Evolutionary conservation across 331 rosid species (phyloP), one percentile per base, ranked within the genome.

Genomic region (Malus hybrid): DNA sequence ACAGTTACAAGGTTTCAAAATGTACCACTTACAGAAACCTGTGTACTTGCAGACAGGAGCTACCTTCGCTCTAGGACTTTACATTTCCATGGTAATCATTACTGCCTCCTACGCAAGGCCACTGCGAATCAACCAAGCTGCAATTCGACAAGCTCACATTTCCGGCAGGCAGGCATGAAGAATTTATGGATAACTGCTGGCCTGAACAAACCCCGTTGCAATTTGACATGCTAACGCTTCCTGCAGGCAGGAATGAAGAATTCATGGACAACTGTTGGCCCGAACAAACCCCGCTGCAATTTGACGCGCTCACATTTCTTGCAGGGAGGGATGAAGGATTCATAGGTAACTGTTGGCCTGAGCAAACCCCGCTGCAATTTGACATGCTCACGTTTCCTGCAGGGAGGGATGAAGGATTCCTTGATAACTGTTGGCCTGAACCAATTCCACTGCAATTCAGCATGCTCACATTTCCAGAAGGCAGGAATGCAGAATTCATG

Each of bases 21-120:
- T n/a, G 67, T 36, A 69, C 6, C 22, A 46, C 15, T n/a, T 19
- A 18, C 4, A 7, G 20, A 29, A 59, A 71, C 73, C 69, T 80
- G 76, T 54, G 64, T 65, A 69, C 34, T 75, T 75, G 67, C 61
- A 74, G 71, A 16, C 48, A 73, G 77, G 74, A 71, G 29, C 69
- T 24, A 78, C 72, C 57, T 54, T 67, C 73, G 15, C 61, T 75
- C 75, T 77, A 83, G 20, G 68, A 91, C 73, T 77, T 88, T 71
- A 89, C 87, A 85, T 82, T 81, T 70, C 81, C 88, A 65, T 73
- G 89, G 71, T 83, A 84, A 68, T 83, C 83, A 79, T 84, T 42
- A 42, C 48, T 42, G 48, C 48, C 14, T 10, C 48, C 87, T 67
- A 87, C 69, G 72, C 87, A 78, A 27, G 82, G 87, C 50, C 82